Evolutionary conservation across 176 grass and related monocot genomes (phyloP).

Genomic region (Triticum dicoccoides): DNA sequence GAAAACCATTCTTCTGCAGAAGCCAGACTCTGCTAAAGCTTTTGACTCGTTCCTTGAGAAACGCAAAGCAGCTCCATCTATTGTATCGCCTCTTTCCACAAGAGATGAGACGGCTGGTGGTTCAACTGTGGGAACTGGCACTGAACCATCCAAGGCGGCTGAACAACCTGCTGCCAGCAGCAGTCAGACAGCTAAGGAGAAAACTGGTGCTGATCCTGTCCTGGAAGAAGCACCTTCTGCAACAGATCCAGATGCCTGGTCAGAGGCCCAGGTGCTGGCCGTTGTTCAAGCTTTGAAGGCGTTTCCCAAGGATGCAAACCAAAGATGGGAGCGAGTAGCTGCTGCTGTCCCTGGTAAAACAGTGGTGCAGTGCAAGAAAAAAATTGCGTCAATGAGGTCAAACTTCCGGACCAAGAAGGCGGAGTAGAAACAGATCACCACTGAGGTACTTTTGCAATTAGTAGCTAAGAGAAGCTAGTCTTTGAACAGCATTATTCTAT

Average conservation of each 20-base stretch:
- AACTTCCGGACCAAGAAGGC: conserved; percentile 87
- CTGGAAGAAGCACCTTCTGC: conserved; percentile 35
- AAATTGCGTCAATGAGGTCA: conserved; percentile 81
- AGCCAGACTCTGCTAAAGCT: conserved; percentile 93
- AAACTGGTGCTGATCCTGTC: conserved; percentile 34
- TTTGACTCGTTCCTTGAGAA: conserved; percentile 99
- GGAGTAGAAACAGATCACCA: conserved; percentile 30
- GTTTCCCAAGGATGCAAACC: conserved; percentile 90
- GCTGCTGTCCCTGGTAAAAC: conserved; percentile 95
- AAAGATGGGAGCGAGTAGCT: conserved; percentile 97
- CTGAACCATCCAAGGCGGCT: conserved; percentile 21
- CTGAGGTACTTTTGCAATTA: neutral
- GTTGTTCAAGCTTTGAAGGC: conserved; percentile 90
- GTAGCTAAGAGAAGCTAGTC: neutral
- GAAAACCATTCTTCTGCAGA: conserved; percentile 86
- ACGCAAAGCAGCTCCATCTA: conserved; percentile 67
- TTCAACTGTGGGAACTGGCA: conserved; percentile 23
- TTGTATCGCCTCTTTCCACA: conserved; percentile 78
- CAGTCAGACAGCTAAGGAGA: conserved; percentile 29
- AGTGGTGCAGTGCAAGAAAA: conserved; percentile 91
- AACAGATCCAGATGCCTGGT: conserved; percentile 69
- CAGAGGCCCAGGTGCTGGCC: conserved; percentile 78
- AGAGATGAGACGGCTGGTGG: conserved; percentile 43
- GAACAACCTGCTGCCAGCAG: conserved; percentile 35
- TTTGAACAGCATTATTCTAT: conserved; percentile 11